Base-by-base conservation (phyloP, 1,284 basidiomycete species). In the Rhizopogon hawkerae region DNA sequence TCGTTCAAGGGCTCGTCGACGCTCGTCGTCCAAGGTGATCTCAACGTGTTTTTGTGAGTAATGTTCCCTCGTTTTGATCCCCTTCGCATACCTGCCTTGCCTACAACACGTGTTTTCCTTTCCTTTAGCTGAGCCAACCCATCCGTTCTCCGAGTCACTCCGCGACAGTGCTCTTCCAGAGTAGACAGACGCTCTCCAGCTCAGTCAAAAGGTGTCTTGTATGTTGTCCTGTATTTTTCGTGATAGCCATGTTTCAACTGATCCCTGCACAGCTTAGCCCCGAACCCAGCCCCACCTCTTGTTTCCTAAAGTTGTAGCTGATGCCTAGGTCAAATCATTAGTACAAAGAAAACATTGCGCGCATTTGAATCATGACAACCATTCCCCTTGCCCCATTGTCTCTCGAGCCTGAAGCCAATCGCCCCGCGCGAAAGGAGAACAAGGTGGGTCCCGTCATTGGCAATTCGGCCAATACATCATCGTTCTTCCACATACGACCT, bases 391-490 rank as follows among this genome's bases (percentile, higher is more conserved):
- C 42, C 16, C 43, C 41, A 38, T 33, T 16, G 16, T 31, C 50
- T 29, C 33, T 24, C 35, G 50, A 54, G 14, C 38, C 42, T 29
- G 33, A 16, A 23, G 31, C 24, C 16, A 24, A 16, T 33, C 41
- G 29, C 33, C 26, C 41, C 35, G 26, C 39, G 14, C 31, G 48
- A 35, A 35, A 46, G 35, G 61, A 65, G 38, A 61, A 70, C 60
- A 74, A 68, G 60, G 76, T 72, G 39, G 48, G 68, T 60, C 51
- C 46, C 35, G 39, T 35, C 44, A 38, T 26, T 21, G 1, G 10
- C 31, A 11, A 31, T 31, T 31, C 31, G 26, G 6, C 26, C 26
- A 29, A 29, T 29, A 29, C 9, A 31, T 31, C 31, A 31, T n/a
- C n/a, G 18, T 6, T 13, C 8, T 24, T 16, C 6, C 29, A 26